A percentile compares a stretch with the other conserved stretches of the same genome.
These are phyloP conservation scores for Daucus carota DNA, from an alignment of 129 eudicot species.

Conservation along the genomic window DH1_v3.0 NC_030387.2:736501-737000, in stretches of 20 bases:
- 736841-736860: conserved; percentile 7
- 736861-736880: conserved; percentile 9
- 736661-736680: neutral
- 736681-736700: neutral
- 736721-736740: conserved; percentile 2
- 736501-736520: conserved; percentile 9
- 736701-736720: neutral
- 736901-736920: conserved; percentile 11
- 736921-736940: conserved; percentile 12
- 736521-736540: conserved; percentile 6
- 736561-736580: neutral
- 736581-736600: neutral
- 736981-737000: neutral
- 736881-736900: conserved; percentile 15
- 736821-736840: conserved; percentile 20
- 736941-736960: neutral
- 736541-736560: neutral
- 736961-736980: conserved; percentile 18
- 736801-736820: conserved; percentile 22
- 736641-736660: conserved; percentile 7
- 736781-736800: neutral
- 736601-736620: conserved; percentile 1
- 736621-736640: conserved; percentile 9
- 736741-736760: neutral
- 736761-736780: neutral